Base-by-base conservation (phyloP, 1,139 yeast genomes). In the Meyerozyma carpophila region DNA sequence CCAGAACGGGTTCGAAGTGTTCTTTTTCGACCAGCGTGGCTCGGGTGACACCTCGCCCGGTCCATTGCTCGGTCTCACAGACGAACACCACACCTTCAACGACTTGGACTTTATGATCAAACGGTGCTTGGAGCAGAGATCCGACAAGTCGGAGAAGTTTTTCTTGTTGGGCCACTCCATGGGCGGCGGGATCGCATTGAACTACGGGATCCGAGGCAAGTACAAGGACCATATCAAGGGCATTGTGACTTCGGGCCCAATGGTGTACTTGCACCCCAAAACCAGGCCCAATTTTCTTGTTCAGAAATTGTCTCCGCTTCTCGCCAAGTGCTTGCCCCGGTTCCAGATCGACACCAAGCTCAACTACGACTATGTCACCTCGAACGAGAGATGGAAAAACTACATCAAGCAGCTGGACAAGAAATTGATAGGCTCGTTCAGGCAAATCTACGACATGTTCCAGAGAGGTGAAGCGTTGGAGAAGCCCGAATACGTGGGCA, bases 131-230 rank as follows among this genome's bases (percentile, higher is more conserved):
- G 65, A 62, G 34, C 50, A 53, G 28, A 49, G 64, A 39, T 41
- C 43, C 4, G 54, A 57, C 40, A 45, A 50, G 14, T 37, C 50
- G 3, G 70, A 70, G 40, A 81, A 80, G 50, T 57, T 89, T 37
- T 77, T 73, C 55, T 59, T 93, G 50, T 71, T 79, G 65, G 96
- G 97, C 2, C 95, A 87, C 58, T 87, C 95, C n/a, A 90, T 93
- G 97, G 98, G 98, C 41, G 97, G 97, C 18, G 96, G 87, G 0
- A 82, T 89, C 43, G 69, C 72, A 0, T 69, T 90, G 49, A 87
- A 83, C 62, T 91, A 91, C 61, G 87, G 82, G 13, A 75, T 84
- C 43, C 66, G 68, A 40, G 97, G 97, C 3, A 76, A 70, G 49
- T 61, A 77, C 59, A 70, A 72, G 40, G 76, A 79, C 32, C 56